A percentile compares a stretch with the other conserved stretches of the same genome.
These are phyloP conservation scores for Brettanomyces nanus DNA, from an alignment of 805 yeast genomes.

Conservation along the genomic window DNA sequence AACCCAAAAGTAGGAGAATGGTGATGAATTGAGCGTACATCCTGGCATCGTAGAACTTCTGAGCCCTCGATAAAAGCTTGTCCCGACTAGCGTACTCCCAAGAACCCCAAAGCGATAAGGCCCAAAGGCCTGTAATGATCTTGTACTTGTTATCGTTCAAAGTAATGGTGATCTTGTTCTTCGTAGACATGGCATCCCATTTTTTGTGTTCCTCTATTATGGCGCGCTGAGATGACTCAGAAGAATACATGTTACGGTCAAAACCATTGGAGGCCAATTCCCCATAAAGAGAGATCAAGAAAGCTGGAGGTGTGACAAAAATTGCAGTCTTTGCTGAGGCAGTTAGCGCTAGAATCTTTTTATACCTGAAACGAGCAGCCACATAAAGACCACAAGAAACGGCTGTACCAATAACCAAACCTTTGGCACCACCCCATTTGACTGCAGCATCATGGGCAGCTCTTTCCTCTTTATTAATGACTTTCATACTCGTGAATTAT, in stretches of 20 bases:
- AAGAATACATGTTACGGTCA: background rate
- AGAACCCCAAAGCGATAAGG: conserved; percentile 70
- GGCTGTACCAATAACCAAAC: conserved; percentile 37
- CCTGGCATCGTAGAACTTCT: conserved; percentile 81
- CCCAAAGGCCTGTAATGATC: conserved; percentile 70
- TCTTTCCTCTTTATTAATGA: conserved; percentile 15
- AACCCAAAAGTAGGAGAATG: conserved; percentile 58
- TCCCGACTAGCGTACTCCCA: conserved; percentile 70
- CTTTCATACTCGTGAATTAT: too few species aligned
- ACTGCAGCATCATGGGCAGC: conserved; percentile 10
- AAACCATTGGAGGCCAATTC: background rate
- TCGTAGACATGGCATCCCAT: conserved; percentile 42
- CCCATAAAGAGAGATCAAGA: background rate
- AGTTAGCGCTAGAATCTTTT: conserved; percentile 36
- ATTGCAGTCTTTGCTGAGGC: conserved; percentile 57
- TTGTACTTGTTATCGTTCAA: conserved; percentile 53
- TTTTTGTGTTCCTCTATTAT: conserved; percentile 38
- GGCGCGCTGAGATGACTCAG: conserved; percentile 26
- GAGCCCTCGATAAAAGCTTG: conserved; percentile 64
- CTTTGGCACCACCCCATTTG: conserved; percentile 13
- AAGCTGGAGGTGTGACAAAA: conserved; percentile 26
- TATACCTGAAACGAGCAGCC: conserved; percentile 39
- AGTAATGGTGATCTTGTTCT: conserved; percentile 42
- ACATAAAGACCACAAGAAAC: conserved; percentile 49
- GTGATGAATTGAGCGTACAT: conserved; percentile 86